phyloP scores from a whole-genome alignment of 371 early-diverging fungal genomes.

The Mucor lusitanicus region DNA sequence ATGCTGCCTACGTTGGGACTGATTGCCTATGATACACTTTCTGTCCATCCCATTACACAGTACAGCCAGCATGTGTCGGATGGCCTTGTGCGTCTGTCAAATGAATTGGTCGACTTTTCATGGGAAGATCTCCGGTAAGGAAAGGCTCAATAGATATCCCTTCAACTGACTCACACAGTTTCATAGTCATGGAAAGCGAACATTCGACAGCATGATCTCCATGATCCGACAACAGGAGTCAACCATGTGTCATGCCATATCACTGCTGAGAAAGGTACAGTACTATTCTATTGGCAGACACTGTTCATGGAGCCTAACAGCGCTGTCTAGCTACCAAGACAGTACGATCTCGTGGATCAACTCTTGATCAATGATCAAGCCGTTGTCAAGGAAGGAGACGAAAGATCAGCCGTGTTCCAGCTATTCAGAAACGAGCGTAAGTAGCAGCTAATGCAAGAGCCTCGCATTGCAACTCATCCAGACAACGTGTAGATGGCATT shows the following conservation, averaged over 20 bases:
- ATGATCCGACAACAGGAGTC: slow-evolving; percentile 62
- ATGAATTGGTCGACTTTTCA: slow-evolving; percentile 43
- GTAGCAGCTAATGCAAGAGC: neutral
- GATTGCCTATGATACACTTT: slow-evolving; percentile 75
- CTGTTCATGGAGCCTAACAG: neutral
- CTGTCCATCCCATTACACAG: slow-evolving; percentile 62
- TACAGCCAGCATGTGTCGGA: slow-evolving; percentile 48
- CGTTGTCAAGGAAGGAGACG: slow-evolving; percentile 55
- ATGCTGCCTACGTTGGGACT: slow-evolving; percentile 75
- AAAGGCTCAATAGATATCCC: no score
- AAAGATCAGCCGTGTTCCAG: slow-evolving; percentile 65
- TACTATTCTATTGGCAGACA: no score
- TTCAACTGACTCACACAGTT: no score
- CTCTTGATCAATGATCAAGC: slow-evolving; percentile 50
- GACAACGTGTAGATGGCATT: slow-evolving; percentile 21
- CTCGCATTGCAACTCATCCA: neutral
- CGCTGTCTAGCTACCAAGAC: slow-evolving; percentile 65
- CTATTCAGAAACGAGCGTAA: slow-evolving; percentile 59
- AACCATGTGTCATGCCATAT: slow-evolving; percentile 62
- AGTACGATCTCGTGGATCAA: slow-evolving; percentile 64
- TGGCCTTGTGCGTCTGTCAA: slow-evolving; percentile 48
- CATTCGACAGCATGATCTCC: slow-evolving; percentile 47
- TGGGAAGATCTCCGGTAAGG: slow-evolving; percentile 57
- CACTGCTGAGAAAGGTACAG: slow-evolving; percentile 62
- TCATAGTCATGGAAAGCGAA: slow-evolving; percentile 40